Evolutionary conservation across 768 basidiomycete genomes (phyloP).

Genomic region (Hericium coralloides): DNA sequence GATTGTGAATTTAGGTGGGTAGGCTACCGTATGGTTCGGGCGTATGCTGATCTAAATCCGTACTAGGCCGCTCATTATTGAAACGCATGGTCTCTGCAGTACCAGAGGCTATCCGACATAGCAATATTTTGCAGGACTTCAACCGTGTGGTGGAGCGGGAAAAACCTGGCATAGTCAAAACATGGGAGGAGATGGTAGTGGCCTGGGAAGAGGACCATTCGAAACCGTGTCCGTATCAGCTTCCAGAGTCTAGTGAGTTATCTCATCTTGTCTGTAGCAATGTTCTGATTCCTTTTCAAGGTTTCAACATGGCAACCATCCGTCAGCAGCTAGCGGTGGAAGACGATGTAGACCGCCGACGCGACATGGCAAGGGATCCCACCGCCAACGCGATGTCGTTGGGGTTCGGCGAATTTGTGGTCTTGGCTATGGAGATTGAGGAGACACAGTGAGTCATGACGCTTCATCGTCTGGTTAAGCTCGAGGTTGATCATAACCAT

Average conservation of each 20-base stretch:
- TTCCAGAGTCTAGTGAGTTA: not conserved
- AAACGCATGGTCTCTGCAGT: not conserved
- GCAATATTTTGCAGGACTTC: not conserved
- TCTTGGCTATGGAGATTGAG: not conserved
- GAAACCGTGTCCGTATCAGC: constrained; percentile 1
- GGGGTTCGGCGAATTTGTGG: not conserved
- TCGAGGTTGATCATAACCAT: too few species aligned
- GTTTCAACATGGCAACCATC: not conserved
- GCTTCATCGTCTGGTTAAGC: not conserved
- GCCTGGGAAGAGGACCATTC: constrained; percentile 3
- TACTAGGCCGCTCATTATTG: too few species aligned
- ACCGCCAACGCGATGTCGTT: not conserved
- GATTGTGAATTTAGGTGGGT: too few species aligned
- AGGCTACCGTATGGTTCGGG: too few species aligned
- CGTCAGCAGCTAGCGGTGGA: not conserved
- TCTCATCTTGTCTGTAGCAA: not conserved
- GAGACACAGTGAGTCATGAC: not conserved
- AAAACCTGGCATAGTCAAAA: not conserved
- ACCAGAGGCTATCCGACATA: not conserved
- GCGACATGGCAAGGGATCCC: not conserved
- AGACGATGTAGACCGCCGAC: not conserved
- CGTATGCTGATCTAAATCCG: too few species aligned
- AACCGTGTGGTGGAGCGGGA: not conserved
- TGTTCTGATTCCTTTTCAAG: not conserved
- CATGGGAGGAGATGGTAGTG: constrained; percentile 1